phyloP scores from a whole-genome alignment of 1,284 basidiomycete genomes.

The Ustilago lituana region DNA sequence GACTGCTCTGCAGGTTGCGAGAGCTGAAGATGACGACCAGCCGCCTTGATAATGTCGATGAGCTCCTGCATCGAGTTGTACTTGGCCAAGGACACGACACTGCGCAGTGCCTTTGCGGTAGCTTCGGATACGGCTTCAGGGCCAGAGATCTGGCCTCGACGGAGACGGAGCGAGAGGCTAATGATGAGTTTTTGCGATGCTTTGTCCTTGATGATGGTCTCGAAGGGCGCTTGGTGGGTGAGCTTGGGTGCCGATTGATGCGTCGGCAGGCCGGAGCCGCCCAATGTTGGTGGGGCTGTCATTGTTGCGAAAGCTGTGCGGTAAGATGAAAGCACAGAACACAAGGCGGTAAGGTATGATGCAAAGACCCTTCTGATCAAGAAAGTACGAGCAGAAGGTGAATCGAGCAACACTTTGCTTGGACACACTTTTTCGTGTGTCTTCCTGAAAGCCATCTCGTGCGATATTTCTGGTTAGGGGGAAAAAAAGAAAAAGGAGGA shows the following conservation, averaged over 20 bases:
- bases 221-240: conserved; percentile 33
- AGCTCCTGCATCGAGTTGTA: conserved; percentile 89
- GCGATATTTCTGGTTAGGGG: no score
- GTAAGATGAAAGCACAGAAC: no score
- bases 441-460: conserved; percentile 10
- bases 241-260: conserved; percentile 13
- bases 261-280: background rate
- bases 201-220: conserved; percentile 48
- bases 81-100: conserved; percentile 85
- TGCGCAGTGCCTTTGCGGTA: conserved; percentile 84
- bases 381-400: no score
- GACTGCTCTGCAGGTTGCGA: conserved; percentile 92
- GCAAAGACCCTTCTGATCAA: no score
- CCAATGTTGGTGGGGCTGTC: background rate
- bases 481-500: no score
- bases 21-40: conserved; percentile 82
- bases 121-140: conserved; percentile 77
- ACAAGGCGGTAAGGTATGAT: no score
- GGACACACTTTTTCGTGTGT: conserved; percentile 10
- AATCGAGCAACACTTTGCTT: conserved; percentile 9
- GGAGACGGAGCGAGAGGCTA: conserved; percentile 48
- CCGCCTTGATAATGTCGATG: conserved; percentile 79
- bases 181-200: conserved; percentile 47
- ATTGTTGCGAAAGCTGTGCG: background rate
- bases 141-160: conserved; percentile 45